Conservation (phyloP, 352 stramenopile genomes). For the Halophytophthora polymorphica region DNA sequence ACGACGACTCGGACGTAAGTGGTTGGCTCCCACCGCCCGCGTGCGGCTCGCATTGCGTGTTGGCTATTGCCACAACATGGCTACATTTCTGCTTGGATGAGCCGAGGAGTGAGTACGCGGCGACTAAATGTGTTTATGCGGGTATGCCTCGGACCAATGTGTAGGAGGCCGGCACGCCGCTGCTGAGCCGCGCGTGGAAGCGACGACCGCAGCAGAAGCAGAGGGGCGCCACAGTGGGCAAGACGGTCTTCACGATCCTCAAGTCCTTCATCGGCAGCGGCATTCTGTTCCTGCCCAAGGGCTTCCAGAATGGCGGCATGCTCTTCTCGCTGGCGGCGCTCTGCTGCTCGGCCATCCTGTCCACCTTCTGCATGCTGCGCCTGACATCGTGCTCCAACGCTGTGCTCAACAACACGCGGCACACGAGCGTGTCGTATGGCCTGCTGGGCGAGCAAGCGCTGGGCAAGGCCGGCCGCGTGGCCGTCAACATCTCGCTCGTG, state of each 20-base stretch:
- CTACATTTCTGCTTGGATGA: background rate
- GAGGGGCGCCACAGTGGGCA: conserved; percentile 36
- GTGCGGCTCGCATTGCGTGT: background rate
- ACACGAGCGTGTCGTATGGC: conserved; percentile 50
- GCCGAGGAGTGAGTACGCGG: background rate
- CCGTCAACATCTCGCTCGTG: conserved; percentile 67
- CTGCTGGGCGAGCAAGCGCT: conserved; percentile 54
- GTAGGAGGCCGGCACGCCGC: conserved; percentile 37
- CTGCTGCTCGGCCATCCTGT: conserved; percentile 39
- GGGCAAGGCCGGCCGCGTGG: conserved; percentile 40
- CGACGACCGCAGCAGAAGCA: conserved; percentile 18
- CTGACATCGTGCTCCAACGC: conserved; percentile 50
- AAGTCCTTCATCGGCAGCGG: conserved; percentile 73
- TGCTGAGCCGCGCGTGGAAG: conserved; percentile 33
- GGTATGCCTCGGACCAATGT: background rate
- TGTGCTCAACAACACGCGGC: conserved; percentile 20
- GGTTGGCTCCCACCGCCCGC: background rate
- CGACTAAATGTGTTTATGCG: no score
- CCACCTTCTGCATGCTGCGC: conserved; percentile 62
- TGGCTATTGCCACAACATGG: background rate
- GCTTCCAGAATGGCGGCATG: conserved; percentile 66
- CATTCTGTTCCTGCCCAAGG: conserved; percentile 66
- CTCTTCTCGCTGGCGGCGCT: conserved; percentile 58
- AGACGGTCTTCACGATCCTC: conserved; percentile 68
- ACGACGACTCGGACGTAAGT: conserved; percentile 38